These are phyloP conservation scores for Daldinia grandis DNA, from an alignment of 495 filamentous ascomycete species.

Conservation along the genomic window DNA sequence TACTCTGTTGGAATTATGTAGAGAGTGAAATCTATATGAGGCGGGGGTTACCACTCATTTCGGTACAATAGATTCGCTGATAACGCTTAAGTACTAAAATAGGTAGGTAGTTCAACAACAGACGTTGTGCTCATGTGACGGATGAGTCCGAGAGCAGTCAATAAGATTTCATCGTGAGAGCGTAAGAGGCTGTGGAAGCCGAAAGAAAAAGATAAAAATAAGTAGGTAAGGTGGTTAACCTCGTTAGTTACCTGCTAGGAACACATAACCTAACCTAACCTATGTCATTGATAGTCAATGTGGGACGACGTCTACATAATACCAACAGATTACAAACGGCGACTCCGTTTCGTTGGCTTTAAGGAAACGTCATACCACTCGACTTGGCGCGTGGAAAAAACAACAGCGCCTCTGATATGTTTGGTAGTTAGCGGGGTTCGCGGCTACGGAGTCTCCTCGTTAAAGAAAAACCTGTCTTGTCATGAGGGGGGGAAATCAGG, in stretches of 20 bases:
- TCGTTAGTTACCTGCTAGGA: too few species aligned
- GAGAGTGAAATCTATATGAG: not conserved
- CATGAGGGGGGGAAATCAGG: slow-evolving; percentile 35
- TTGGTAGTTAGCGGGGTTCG: slow-evolving; percentile 1
- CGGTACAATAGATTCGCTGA: slow-evolving; percentile 9
- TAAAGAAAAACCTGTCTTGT: slow-evolving; percentile 1
- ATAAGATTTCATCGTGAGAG: slow-evolving; percentile 5
- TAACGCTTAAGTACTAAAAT: slow-evolving; percentile 30
- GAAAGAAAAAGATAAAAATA: slow-evolving; percentile 6
- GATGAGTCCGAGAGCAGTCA: slow-evolving; percentile 2
- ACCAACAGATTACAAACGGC: slow-evolving; percentile 30
- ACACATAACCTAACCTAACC: not conserved
- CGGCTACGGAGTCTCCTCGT: slow-evolving; percentile 9
- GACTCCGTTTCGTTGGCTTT: slow-evolving; percentile 39
- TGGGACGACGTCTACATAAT: slow-evolving; percentile 27
- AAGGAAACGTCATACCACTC: slow-evolving; percentile 34
- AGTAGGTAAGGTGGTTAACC: too few species aligned
- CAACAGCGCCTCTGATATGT: not conserved
- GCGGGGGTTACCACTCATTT: slow-evolving; percentile 16
- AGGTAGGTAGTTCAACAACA: slow-evolving; percentile 1
- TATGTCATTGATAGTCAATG: slow-evolving; percentile 17
- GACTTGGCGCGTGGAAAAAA: slow-evolving; percentile 14
- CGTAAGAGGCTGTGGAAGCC: slow-evolving; percentile 4
- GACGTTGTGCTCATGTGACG: slow-evolving; percentile 24
- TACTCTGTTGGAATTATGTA: not conserved